Base-by-base conservation (phyloP, 2,329 filamentous ascomycete species). In the Verticillium albo-atrum region DNA sequence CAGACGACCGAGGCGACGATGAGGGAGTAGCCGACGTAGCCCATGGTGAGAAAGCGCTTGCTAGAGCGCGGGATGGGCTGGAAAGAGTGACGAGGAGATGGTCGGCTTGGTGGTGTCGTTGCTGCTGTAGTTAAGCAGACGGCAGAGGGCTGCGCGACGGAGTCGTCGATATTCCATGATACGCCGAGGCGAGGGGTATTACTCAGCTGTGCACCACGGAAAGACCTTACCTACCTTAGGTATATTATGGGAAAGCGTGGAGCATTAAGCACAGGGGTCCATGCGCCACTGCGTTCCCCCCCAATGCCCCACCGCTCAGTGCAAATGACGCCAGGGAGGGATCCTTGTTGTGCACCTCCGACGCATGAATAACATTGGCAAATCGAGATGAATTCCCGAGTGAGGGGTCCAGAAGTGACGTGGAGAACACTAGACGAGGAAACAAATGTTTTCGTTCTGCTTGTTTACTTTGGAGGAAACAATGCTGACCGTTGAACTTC, bases 1-100 rank as follows among this genome's bases (percentile, higher is more conserved):
- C 81, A 83, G 53, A 87, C 78, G 58, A 88, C 73, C 1, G 85
- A 85, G 51, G 81, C 85, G 63, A 89, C 70, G 66, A 89, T 77
- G 63, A 89, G 75, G n/a, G 85, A 85, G 63, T 88, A 72, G 63
- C 83, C 85, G 62, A 88, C 66, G 66, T 86, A 70, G 63, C 77
- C 82, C 84, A 87, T 87, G 57, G 58, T 67, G 59, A 57, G 58
- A 25, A 6, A 34, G 37, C 17, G 7, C 17, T 9, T 30, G 26
- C 35, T 28, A 60, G 5, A 2, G 51, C 51, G 51, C 42, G 20
- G 30, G 30, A 14, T 14, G 14, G 4, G 42, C 9, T 4, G 42
- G 10, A 23, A 9, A 23, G 9, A n/a, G n/a, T n/a, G 20, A 12
- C n/a, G 14, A 17, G 35, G 35, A 12, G 35, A 37, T 17, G 35